A percentile compares a stretch with the other conserved stretches of the same genome.
Conservation (phyloP, 208 protist species). For the Leishmania turanica region DNA sequence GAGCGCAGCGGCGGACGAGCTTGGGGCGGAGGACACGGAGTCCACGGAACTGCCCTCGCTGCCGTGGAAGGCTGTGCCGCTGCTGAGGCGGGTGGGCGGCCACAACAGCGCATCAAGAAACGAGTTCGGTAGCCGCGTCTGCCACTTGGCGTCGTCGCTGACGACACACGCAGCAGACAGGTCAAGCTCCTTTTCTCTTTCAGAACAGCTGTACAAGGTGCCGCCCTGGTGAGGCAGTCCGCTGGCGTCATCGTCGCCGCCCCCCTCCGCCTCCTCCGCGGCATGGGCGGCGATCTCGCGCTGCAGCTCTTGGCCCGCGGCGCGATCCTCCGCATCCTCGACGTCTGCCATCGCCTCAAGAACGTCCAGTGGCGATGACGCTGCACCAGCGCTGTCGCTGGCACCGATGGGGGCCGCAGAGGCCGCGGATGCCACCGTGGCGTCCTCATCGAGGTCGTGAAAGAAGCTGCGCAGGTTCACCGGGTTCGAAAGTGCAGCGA, state of each 20-base stretch:
- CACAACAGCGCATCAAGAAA: slow-evolving; percentile 10
- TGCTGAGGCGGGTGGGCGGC: background rate
- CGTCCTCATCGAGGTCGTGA: slow-evolving; percentile 88
- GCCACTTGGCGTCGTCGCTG: background rate
- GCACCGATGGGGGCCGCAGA: background rate
- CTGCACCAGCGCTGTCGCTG: background rate
- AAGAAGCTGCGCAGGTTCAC: slow-evolving; percentile 88
- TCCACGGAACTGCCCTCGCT: background rate
- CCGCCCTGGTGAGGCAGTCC: background rate
- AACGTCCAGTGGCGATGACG: slow-evolving; percentile 34
- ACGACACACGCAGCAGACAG: background rate
- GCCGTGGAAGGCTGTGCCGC: background rate
- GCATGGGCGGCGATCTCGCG: slow-evolving; percentile 60
- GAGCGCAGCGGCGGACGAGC: background rate
- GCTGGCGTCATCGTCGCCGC: slow-evolving; percentile 34
- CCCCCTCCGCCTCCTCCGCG: slow-evolving; percentile 49
- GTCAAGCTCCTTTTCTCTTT: background rate
- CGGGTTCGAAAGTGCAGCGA: slow-evolving; percentile 67
- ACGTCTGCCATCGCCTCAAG: slow-evolving; percentile 62
- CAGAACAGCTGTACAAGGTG: background rate
- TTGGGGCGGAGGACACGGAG: background rate
- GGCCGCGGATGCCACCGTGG: slow-evolving; percentile 38
- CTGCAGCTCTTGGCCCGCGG: slow-evolving; percentile 59
- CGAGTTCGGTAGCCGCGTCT: background rate
- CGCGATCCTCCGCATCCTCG: slow-evolving; percentile 83